Base-by-base conservation (phyloP, 495 filamentous ascomycete genomes). In the Podospora conica region DNA sequence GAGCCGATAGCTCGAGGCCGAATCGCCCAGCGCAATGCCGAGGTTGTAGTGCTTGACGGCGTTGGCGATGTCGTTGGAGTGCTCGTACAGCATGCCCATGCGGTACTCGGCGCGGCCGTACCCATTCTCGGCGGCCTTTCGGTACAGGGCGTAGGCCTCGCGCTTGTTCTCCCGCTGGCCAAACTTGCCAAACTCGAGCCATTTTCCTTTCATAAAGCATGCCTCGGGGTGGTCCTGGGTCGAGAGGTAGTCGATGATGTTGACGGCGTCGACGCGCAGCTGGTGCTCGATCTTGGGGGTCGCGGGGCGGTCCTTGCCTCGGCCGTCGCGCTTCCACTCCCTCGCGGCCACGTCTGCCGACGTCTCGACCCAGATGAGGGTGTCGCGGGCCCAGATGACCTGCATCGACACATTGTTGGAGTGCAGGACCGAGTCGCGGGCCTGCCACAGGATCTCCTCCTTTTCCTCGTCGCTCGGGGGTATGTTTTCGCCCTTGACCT, bases 141-240 rank as follows among this genome's bases (percentile, higher is more conserved):
- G 86, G 78, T 97, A 98, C 70, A 87, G 89, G 57, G 87, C 76
- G 75, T 93, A 98, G 20, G 95, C 95, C 77, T 97, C 94, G 70
- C 93, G 93, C 77, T 96, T 97, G 80, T 98, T 94, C 65, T 90
- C 81, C 21, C 90, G 87, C 68, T 86, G 86, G 22, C 91, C 91
- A 76, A 97, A 98, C 76, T 97, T 97, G 65, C 95, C 95, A 80
- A 98, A 98, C 76, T 98, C 95, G 31, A 96, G 82, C 96, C 95
- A 98, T 85, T 95, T 97, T 63, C 91, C 91, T 75, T 87, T 88
- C 81, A 98, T 91, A 73, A 97, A 98, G 69, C 93, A 88, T 6
- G 96, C 95, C 73, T 94, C 93, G 58, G 95, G 95, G 70, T 98
- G 95, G 66, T 88, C 86, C 77, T 98, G 95, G 48, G 91, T 90